Evolutionary conservation across 2,329 filamentous ascomycete species (phyloP).

Genomic region (Colletotrichum gloeosporioides): DNA sequence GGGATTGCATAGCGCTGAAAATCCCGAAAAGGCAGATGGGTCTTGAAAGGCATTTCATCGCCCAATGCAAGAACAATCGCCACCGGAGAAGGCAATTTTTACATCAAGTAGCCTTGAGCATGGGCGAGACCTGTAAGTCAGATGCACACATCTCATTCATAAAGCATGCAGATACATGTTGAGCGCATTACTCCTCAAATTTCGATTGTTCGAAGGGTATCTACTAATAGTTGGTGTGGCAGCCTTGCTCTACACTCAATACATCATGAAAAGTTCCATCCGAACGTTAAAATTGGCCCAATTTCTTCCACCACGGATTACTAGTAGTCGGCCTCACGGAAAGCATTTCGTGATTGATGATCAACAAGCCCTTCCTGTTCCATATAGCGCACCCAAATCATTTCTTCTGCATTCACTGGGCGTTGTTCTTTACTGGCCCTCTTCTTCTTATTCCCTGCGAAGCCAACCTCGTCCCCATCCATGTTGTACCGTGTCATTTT

Average conservation of each 20-base stretch:
- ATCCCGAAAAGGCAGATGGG: neutral
- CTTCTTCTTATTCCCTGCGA: neutral
- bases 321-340: neutral
- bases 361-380: neutral
- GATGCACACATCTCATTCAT: neutral
- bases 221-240: neutral
- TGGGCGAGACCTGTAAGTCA: fast-evolving
- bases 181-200: fast-evolving
- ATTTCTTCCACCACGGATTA: neutral
- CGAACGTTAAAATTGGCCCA: fast-evolving
- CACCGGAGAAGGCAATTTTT: neutral
- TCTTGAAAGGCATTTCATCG: neutral
- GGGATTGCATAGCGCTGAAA: neutral
- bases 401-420: neutral
- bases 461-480: conserved; percentile 5
- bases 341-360: neutral
- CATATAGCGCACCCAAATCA: too few relatives aligned
- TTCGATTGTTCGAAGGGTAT: neutral
- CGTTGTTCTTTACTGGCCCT: fast-evolving
- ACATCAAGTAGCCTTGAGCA: neutral
- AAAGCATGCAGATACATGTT: fast-evolving
- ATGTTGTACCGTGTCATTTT: neutral
- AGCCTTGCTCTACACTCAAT: neutral
- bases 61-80: neutral
- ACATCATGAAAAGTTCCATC: neutral